These are phyloP conservation scores for Fusarium avenaceum DNA, from an alignment of 2,329 filamentous ascomycete species.

Conservation along the genomic window DNA sequence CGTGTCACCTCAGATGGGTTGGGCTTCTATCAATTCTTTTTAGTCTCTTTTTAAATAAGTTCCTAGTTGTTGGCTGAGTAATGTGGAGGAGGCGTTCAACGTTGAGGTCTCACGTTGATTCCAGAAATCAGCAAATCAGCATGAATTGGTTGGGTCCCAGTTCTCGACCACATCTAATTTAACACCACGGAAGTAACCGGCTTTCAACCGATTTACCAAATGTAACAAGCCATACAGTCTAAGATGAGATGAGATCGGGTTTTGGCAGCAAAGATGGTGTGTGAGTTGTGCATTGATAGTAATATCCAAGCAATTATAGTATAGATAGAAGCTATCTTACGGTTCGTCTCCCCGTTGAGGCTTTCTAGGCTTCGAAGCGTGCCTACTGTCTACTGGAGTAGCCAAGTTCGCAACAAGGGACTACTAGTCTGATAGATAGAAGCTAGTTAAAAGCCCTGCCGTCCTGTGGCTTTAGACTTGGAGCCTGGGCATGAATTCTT, in stretches of 20 bases:
- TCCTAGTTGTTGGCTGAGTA: slow-evolving; percentile 36
- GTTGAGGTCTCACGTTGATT: slow-evolving; percentile 40
- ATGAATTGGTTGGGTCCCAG: slow-evolving; percentile 21
- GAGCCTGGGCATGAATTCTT: slow-evolving; percentile 24
- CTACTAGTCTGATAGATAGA: slow-evolving; percentile 11
- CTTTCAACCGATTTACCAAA: neutral
- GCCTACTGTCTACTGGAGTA: slow-evolving; percentile 14
- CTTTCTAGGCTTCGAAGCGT: slow-evolving; percentile 7
- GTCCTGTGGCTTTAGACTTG: slow-evolving; percentile 19
- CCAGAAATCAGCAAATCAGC: slow-evolving; percentile 29
- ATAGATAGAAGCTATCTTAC: slow-evolving; percentile 30
- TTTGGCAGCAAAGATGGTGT: slow-evolving; percentile 14
- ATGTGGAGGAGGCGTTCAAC: slow-evolving; percentile 49
- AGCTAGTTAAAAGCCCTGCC: slow-evolving; percentile 24
- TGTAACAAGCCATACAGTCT: neutral
- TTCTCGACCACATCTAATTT: slow-evolving; percentile 7
- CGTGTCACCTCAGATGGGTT: slow-evolving; percentile 25
- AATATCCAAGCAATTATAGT: slow-evolving; percentile 11
- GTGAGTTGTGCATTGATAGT: slow-evolving; percentile 13
- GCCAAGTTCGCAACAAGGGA: slow-evolving; percentile 20
- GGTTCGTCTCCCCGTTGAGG: slow-evolving; percentile 27
- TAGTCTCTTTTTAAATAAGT: slow-evolving; percentile 20
- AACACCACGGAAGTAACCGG: neutral
- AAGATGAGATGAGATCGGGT: slow-evolving; percentile 1
- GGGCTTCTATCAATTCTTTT: slow-evolving; percentile 29